These are phyloP conservation scores for Brassica carinata DNA, from an alignment of 345 rosid genomes.

Conservation along the genomic window DNA sequence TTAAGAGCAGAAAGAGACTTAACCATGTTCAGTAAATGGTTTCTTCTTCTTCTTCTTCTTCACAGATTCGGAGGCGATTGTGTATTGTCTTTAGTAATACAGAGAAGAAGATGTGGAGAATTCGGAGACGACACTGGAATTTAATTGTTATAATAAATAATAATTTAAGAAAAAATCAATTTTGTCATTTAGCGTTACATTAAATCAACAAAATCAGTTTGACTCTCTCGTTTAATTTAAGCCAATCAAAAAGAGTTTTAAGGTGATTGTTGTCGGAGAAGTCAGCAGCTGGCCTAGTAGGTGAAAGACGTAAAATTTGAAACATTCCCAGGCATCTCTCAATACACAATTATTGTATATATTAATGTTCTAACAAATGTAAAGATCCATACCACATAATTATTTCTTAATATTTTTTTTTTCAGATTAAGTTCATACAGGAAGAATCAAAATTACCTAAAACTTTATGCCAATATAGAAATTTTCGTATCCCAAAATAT, in stretches of 20 bases:
- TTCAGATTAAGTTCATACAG: neutral
- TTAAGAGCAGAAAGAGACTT: neutral
- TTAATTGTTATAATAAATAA: too few species aligned
- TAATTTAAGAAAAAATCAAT: too few species aligned
- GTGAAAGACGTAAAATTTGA: too few species aligned
- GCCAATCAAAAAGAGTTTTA: too few species aligned
- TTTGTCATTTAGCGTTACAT: too few species aligned
- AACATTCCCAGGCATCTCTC: neutral
- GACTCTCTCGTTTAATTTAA: too few species aligned
- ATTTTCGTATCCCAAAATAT: neutral
- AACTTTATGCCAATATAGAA: neutral
- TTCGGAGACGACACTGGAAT: neutral
- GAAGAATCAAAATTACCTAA: neutral
- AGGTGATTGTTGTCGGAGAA: too few species aligned
- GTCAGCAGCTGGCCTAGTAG: neutral
- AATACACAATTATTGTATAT: neutral
- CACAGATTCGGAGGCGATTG: neutral
- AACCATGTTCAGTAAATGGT: slow-evolving; percentile 12
- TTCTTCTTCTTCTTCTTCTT: neutral
- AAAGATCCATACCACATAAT: neutral
- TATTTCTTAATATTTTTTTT: neutral
- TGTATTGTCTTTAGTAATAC: neutral
- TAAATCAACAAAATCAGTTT: too few species aligned
- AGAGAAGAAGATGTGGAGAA: neutral
- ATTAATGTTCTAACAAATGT: too few species aligned